Conservation (phyloP, 176 grass and related monocot genomes). For the Dactylis glomerata region DNA sequence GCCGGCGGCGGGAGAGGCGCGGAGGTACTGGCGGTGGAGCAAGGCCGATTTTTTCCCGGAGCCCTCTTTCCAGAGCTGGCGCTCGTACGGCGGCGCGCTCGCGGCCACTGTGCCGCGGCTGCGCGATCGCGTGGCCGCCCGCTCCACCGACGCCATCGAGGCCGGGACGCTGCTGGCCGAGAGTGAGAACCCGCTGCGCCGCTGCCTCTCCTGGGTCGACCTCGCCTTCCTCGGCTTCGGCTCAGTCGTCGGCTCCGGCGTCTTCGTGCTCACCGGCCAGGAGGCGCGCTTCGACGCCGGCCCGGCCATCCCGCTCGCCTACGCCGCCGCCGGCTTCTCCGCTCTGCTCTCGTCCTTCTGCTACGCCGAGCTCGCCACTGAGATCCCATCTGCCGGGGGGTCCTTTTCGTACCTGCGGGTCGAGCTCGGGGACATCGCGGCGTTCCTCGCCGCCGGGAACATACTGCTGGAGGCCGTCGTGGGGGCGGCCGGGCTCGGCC, state of each 20-base stretch:
- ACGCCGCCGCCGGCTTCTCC: slow-evolving; percentile 12
- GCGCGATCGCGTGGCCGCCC: not conserved
- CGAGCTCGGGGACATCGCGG: slow-evolving; percentile 7
- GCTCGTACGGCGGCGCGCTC: not conserved
- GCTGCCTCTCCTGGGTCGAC: slow-evolving; percentile 17
- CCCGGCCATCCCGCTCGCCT: not conserved
- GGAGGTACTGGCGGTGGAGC: slow-evolving; percentile 14
- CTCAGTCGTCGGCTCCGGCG: slow-evolving; percentile 8
- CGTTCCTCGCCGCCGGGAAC: slow-evolving; percentile 1
- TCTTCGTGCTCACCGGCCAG: slow-evolving; percentile 17
- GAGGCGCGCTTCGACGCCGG: slow-evolving; percentile 11
- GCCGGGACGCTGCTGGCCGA: not conserved
- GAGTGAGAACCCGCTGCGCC: slow-evolving; percentile 14
- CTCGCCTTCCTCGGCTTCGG: slow-evolving; percentile 21
- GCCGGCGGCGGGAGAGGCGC: not conserved
- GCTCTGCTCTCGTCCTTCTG: slow-evolving; percentile 1
- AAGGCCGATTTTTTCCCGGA: slow-evolving; percentile 9
- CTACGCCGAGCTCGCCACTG: slow-evolving; percentile 2
- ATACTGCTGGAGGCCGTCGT: slow-evolving; percentile 17
- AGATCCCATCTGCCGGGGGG: slow-evolving; percentile 8
- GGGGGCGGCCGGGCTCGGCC: not conserved
- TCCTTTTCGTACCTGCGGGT: slow-evolving; percentile 16
- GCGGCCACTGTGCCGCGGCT: slow-evolving; percentile 13
- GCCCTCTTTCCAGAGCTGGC: slow-evolving; percentile 13
- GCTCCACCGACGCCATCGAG: not conserved